These are phyloP conservation scores for Hypoxylon trugodes DNA, from an alignment of 495 filamentous ascomycete genomes.

Conservation along the genomic window DNA sequence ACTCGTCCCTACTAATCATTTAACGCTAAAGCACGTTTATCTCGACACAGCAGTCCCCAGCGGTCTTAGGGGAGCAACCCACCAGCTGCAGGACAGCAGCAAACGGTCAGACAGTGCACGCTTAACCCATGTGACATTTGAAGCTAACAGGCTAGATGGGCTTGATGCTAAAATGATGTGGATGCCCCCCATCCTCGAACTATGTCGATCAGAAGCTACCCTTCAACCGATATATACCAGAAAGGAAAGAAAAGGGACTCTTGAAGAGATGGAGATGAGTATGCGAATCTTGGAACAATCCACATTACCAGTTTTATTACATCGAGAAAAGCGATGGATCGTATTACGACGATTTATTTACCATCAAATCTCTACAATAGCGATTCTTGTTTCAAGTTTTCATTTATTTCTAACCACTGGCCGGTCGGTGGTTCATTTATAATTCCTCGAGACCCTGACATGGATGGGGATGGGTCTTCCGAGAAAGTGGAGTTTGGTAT, in stretches of 20 bases:
- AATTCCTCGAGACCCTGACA: conserved; percentile 16
- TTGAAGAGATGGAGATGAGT: conserved; percentile 6
- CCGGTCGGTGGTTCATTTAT: conserved; percentile 18
- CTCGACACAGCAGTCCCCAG: conserved; percentile 25
- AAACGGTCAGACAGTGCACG: conserved; percentile 15
- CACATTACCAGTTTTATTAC: conserved; percentile 7
- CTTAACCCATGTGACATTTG: conserved; percentile 36
- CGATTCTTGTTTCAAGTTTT: conserved; percentile 22
- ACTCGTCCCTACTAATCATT: too few species aligned
- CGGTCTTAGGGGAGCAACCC: too few species aligned
- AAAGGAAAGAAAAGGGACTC: background rate
- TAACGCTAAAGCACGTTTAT: conserved; percentile 40
- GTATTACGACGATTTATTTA: conserved; percentile 5
- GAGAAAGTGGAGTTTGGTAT: conserved; percentile 32
- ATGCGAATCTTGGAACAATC: conserved; percentile 12
- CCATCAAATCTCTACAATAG: background rate
- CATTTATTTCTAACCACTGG: conserved; percentile 32
- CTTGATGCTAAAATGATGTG: conserved; percentile 33
- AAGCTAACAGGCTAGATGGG: conserved; percentile 8
- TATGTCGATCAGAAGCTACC: conserved; percentile 31
- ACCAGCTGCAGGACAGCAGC: conserved; percentile 24
- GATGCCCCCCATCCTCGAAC: conserved; percentile 19
- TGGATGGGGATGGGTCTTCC: too few species aligned
- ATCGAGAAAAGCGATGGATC: conserved; percentile 15
- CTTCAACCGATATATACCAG: conserved; percentile 10